These are phyloP conservation scores for Boletus rubescentipes DNA, from an alignment of 768 basidiomycete species.

Conservation along the genomic window DNA sequence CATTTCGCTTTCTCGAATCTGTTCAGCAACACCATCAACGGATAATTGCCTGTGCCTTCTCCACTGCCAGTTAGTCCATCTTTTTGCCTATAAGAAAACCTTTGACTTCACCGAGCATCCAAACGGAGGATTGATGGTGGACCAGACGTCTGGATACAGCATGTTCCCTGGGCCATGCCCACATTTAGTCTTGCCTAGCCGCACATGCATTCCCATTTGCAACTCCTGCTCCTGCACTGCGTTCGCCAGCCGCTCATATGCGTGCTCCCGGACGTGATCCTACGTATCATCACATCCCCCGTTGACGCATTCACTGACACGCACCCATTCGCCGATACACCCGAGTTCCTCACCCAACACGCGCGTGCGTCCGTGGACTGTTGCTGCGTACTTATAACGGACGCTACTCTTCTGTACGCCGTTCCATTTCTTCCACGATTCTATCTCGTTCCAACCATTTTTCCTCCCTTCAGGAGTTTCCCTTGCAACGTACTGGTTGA, in stretches of 20 bases:
- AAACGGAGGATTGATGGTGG: not conserved
- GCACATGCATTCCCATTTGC: constrained; percentile 15
- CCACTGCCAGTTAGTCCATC: not conserved
- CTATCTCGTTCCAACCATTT: constrained; percentile 2
- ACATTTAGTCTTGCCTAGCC: constrained; percentile 15
- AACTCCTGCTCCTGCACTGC: constrained; percentile 17
- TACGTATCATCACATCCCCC: constrained; percentile 2
- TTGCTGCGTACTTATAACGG: constrained; percentile 25
- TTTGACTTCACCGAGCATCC: not conserved
- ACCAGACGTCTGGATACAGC: constrained; percentile 11
- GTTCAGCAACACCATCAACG: not conserved
- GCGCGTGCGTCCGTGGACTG: constrained; percentile 5
- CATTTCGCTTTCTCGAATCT: constrained; percentile 5
- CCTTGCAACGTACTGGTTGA: not conserved
- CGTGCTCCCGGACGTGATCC: constrained; percentile 2
- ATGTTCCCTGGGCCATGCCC: constrained; percentile 8
- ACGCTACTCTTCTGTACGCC: constrained; percentile 4
- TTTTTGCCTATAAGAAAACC: not conserved
- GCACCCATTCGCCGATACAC: constrained; percentile 8
- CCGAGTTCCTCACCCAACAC: constrained; percentile 15
- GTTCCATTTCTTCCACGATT: constrained; percentile 13
- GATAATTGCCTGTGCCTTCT: not conserved
- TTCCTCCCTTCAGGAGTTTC: not conserved
- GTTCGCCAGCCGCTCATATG: constrained; percentile 16
- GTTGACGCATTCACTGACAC: constrained; percentile 10